These are phyloP conservation scores for Rhinocladiella similis DNA, from an alignment of 2,329 filamentous ascomycete genomes.

Conservation along the genomic window DNA sequence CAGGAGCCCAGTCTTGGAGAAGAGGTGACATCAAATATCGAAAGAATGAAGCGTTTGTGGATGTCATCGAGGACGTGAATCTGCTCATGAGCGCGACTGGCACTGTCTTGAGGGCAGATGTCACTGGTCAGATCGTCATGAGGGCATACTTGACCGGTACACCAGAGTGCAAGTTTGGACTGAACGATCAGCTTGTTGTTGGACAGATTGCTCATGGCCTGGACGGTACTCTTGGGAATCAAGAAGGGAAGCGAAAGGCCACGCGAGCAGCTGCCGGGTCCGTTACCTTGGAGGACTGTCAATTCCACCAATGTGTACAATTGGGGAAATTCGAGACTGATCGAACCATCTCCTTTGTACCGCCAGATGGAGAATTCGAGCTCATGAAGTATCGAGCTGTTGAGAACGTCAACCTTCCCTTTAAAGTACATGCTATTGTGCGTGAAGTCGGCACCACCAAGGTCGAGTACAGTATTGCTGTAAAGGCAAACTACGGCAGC, in stretches of 20 bases:
- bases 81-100: slow-evolving; percentile 98
- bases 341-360: slow-evolving; percentile 94
- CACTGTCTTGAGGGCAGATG: slow-evolving; percentile 90
- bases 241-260: slow-evolving; percentile 69
- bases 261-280: slow-evolving; percentile 94
- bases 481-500: slow-evolving; percentile 92
- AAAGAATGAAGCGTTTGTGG: slow-evolving; percentile 99
- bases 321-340: slow-evolving; percentile 95
- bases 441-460: slow-evolving; percentile 96
- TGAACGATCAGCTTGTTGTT: slow-evolving; percentile 92
- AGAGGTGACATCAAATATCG: slow-evolving; percentile 97
- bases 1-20: slow-evolving; percentile 93
- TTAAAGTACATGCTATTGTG: slow-evolving; percentile 98
- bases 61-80: slow-evolving; percentile 99
- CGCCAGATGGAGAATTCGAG: slow-evolving; percentile 96
- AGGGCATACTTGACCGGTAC: slow-evolving; percentile 94
- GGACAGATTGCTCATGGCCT: slow-evolving; percentile 71
- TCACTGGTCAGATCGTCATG: slow-evolving; percentile 98
- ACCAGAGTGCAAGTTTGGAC: slow-evolving; percentile 97
- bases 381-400: slow-evolving; percentile 98
- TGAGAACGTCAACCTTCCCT: slow-evolving; percentile 97
- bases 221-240: slow-evolving; percentile 76
- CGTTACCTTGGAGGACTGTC: slow-evolving; percentile 95
- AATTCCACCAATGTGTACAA: slow-evolving; percentile 99
- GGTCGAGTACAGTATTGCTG: slow-evolving; percentile 97